These are phyloP conservation scores for Lobosporangium transversale DNA, from an alignment of 192 early-diverging fungal species.

Conservation along the genomic window DNA sequence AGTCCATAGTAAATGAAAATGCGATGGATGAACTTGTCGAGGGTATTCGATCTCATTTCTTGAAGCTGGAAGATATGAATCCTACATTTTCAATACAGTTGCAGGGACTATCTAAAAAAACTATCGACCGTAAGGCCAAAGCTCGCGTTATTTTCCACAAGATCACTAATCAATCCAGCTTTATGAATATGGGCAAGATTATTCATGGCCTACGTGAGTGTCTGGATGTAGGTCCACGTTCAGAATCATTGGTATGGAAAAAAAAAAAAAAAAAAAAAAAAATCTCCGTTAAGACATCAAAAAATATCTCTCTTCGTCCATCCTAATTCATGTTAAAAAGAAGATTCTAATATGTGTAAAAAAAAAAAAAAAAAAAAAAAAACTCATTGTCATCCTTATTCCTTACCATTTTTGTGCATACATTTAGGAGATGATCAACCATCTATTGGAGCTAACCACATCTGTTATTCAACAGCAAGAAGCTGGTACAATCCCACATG, in stretches of 20 bases:
- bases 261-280: too few species aligned
- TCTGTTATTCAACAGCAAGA: not conserved
- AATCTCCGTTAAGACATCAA: too few species aligned
- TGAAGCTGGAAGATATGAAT: not conserved
- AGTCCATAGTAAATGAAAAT: slow-evolving; percentile 21
- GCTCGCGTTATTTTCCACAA: slow-evolving; percentile 17
- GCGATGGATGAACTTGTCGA: slow-evolving; percentile 9
- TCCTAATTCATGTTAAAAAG: not conserved
- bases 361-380: too few species aligned
- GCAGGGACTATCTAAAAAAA: not conserved
- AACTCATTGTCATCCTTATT: too few species aligned
- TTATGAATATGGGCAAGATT: not conserved
- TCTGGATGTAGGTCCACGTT: slow-evolving; percentile 4
- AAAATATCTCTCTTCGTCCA: too few species aligned
- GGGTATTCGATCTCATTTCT: slow-evolving; percentile 11
- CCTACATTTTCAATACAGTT: not conserved
- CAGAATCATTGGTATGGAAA: slow-evolving; percentile 22
- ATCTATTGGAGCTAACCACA: slow-evolving; percentile 5
- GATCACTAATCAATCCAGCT: slow-evolving; percentile 3
- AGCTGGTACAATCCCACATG: too few species aligned
- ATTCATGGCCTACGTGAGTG: slow-evolving; percentile 9
- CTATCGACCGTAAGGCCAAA: slow-evolving; percentile 14
- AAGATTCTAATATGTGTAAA: too few species aligned
- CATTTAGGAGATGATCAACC: slow-evolving; percentile 14
- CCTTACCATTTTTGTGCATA: too few species aligned